Evolutionary conservation across 768 basidiomycete genomes (phyloP).

Genomic region (Auricularia auricula-judae): DNA sequence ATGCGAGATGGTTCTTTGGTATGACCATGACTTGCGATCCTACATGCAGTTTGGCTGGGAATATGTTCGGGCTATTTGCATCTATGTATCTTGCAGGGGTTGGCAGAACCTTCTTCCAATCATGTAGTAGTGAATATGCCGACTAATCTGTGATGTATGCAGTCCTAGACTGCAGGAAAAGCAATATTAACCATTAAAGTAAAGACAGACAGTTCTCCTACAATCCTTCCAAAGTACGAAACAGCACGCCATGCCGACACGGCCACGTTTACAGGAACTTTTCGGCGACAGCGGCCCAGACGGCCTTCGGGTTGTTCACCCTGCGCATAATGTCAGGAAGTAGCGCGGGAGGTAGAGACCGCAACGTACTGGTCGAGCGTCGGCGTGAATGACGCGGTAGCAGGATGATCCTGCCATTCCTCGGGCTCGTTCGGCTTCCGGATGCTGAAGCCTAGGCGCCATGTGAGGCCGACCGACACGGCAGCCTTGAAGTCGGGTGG

Average conservation of each 20-base stretch:
- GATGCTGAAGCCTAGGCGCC: constrained; percentile 52
- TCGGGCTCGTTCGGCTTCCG: constrained; percentile 41
- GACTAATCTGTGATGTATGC: no score
- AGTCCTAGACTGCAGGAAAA: no score
- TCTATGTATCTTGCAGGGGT: no score
- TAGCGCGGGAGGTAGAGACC: not conserved
- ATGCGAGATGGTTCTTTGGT: no score
- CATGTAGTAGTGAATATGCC: no score
- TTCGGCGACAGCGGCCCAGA: constrained; percentile 39
- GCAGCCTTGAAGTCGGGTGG: constrained; percentile 48
- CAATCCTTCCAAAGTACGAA: not conserved
- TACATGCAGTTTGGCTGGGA: no score
- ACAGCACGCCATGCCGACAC: not conserved
- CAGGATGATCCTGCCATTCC: constrained; percentile 13
- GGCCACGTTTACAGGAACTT: not conserved
- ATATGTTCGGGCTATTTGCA: no score
- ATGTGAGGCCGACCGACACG: constrained; percentile 36
- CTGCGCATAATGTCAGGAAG: constrained; percentile 18
- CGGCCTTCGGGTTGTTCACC: constrained; percentile 43
- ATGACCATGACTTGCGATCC: no score
- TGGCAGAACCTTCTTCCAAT: no score
- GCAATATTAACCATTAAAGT: no score
- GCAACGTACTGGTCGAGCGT: constrained; percentile 28
- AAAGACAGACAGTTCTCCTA: no score
- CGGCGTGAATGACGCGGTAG: constrained; percentile 5